Evolutionary conservation across 2,329 filamentous ascomycete genomes (phyloP), one percentile per base, ranked within the genome.

Genomic region (Cercospora zeina): DNA sequence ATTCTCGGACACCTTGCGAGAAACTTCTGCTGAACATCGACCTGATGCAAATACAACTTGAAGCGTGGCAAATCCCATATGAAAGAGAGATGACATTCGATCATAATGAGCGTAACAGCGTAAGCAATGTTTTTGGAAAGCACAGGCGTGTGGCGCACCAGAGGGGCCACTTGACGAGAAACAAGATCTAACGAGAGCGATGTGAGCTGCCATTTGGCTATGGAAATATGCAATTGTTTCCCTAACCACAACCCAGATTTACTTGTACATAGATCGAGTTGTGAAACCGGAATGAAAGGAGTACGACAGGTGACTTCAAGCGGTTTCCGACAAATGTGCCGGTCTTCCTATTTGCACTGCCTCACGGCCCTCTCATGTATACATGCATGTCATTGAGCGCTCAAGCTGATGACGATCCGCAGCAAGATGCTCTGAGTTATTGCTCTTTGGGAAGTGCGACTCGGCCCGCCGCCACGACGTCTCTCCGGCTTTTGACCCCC

Each of bases 101-200:
- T 21, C 49, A 34, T 53, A 27, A 53, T 53, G 49, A 34, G 49
- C 49, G 49, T 53, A 19, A 49, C 42, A 49, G 42, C 42, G 42
- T 49, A 30, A 49, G 19, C 21, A 30, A 19, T 24, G 13, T 27
- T 49, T 49, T n/a, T 3, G 19, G 42, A 49, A 49, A 49, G 42
- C 42, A 49, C 42, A 49, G 42, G 42, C 42, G 42, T 49, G 49
- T 8, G 21, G 55, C 21, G 24, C 10, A 49, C 21, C 27, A 49
- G n/a, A 21, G 30, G 55, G 27, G 31, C 19, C 27, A 49, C 49
- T 19, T 61, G 37, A 64, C 61, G 61, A 63, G 47, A 58, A 47
- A 45, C 61, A 65, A 65, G 63, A 65, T 65, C 49, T 65, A 54
- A 65, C 51, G 63, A 65, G 53, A 61, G 58, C 53, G 61, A 58